Evolutionary conservation across 305 asterid species (phyloP), one percentile per base, ranked within the genome.

Genomic region (Fraxinus floribunda): DNA sequence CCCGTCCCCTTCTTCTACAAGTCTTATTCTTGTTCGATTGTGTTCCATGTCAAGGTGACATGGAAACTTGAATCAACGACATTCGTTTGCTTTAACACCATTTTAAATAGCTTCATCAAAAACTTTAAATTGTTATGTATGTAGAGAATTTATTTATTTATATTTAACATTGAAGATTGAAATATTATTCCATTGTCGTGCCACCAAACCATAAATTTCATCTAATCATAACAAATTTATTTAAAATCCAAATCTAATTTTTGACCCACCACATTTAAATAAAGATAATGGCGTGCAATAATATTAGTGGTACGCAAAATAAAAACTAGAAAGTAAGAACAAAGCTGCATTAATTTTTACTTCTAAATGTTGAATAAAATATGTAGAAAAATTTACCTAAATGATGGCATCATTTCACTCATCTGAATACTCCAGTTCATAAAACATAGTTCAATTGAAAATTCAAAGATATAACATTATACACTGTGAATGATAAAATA

Each of bases 381-480:
- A 44, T 70, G 36, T 2, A 36, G 35, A 81, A 38, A 60, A 7
- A 5, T 62, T 66, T 71, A 15, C 76, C 44, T 5, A 71, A 32
- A 71, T 71, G 41, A 80, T 62, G 34, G 44, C 84, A 41, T 70
- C 46, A 79, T 16, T 36, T 7, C 41, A 57, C 62, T 49, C 39
- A 49, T 49, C 68, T 68, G 41, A 49, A 77, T 77, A 16, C 44
- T 49, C 80, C 44, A 2, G 29, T 60, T 16, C 77, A 39, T n/a
- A 6, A 26, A 68, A 30, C 49, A 82, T 70, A 52, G 38, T 80
- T 66, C 24, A 68, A 73, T 68, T 46, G 20, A 62, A 66, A 75
- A 41, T 75, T 80, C 73, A 78, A 66, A 75, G 41, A 75, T 77
- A 32, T 49, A 77, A 38, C 41, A 82, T 78, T 75, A 78, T 66